Evolutionary conservation across 495 filamentous ascomycete genomes (phyloP), one percentile per base, ranked within the genome.

Genomic region (Arthonia radiata): DNA sequence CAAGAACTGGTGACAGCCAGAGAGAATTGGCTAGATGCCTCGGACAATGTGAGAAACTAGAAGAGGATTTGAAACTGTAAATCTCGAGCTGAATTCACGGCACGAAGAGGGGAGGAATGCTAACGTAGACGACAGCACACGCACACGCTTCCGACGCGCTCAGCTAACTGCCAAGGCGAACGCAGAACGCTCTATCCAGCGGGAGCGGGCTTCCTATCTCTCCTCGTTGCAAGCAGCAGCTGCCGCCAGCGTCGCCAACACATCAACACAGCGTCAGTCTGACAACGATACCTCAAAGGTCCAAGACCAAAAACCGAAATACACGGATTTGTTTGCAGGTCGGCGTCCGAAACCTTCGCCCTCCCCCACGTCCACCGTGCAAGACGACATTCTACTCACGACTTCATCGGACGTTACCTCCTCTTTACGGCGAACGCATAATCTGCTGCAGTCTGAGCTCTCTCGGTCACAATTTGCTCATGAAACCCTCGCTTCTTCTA

Each of bases 321-420:
- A 15, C 17, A 11, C 11, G 9, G 15, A 13, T 11, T 15, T 30
- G 25, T 7, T 11, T 23, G 16, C 30, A 32, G 12, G 27, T 36
- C 25, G 34, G 35, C 27, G 26, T 32, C 30, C 25, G 13, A 18
- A 16, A 31, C 8, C 23, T 19, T 16, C 7, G 8, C 11, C 24
- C n/a, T 2, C 4, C 5, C 12, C 15, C 23, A 16, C n/a, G n/a
- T 29, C 46, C 24, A 40, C 67, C 17, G 62, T 64, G 8, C 64
- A 76, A 27, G 64, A 74, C 39, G 69, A 79, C 27, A 47, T 77
- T 25, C 51, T 71, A 24, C 46, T 76, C 23, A 59, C 61, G 45
- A 73, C 86, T 2, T 75, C 73, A 11, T 67, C 50, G 31, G 76
- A 90, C 49, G 73, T 99, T 14, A 94, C 89, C 3, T 54, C 69